These are phyloP conservation scores for Leishmania major DNA, from an alignment of 208 protist genomes.

Conservation along the genomic window DNA sequence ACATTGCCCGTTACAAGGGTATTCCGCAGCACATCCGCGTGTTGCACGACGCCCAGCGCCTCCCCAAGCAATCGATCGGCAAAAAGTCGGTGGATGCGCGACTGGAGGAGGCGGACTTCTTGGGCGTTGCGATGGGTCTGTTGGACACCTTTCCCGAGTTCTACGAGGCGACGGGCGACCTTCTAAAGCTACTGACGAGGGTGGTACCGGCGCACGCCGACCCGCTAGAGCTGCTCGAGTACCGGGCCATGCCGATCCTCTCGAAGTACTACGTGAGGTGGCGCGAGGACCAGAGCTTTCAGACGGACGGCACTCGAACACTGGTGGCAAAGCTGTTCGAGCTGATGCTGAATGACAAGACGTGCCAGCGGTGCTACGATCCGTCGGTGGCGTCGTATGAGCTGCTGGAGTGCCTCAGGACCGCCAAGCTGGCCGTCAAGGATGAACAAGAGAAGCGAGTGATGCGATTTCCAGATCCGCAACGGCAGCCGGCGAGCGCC, in stretches of 20 bases:
- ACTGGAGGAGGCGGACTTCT: conserved; percentile 80
- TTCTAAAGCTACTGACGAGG: conserved; percentile 56
- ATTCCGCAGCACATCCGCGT: conserved; percentile 89
- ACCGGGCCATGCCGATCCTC: conserved; percentile 86
- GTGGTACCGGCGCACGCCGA: conserved; percentile 64
- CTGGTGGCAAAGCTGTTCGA: conserved; percentile 67
- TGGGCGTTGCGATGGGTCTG: conserved; percentile 80
- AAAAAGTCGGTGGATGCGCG: conserved; percentile 40
- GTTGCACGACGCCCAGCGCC: conserved; percentile 69
- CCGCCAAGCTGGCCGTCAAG: conserved; percentile 53
- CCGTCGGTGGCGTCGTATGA: conserved; percentile 84
- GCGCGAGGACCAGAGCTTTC: conserved; percentile 74
- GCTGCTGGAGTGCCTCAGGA: conserved; percentile 79
- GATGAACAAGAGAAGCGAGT: conserved; percentile 44
- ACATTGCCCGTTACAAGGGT: conserved; percentile 87
- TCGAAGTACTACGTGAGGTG: conserved; percentile 88
- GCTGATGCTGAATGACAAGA: conserved; percentile 78
- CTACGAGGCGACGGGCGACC: conserved; percentile 72
- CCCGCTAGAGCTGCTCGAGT: conserved; percentile 81
- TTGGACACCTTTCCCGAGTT: conserved; percentile 87
- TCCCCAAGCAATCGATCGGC: conserved; percentile 54
- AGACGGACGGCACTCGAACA: conserved; percentile 70
- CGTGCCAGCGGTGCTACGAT: conserved; percentile 83
- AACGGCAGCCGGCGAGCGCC: not conserved
- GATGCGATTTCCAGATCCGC: not conserved